phyloP scores from a whole-genome alignment of 2,329 filamentous ascomycete species.

The Neonectria ditissima region DNA sequence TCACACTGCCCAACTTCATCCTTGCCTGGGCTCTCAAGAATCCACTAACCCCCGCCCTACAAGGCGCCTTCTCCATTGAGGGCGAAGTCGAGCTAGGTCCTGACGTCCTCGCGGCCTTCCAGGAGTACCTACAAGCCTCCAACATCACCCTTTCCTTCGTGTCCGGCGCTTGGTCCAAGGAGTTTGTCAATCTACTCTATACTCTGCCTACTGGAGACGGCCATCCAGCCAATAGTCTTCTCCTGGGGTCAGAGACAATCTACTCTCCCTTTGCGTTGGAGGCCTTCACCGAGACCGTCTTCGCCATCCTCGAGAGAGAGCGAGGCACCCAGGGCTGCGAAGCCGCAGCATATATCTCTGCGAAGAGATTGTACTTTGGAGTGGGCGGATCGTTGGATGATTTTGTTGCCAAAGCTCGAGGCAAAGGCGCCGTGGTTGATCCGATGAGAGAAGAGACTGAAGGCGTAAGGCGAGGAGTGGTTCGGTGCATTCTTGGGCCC shows the following conservation, averaged over 20 bases:
- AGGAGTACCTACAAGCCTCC: conserved; percentile 59
- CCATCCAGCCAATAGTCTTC: conserved; percentile 54
- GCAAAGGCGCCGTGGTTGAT: conserved; percentile 61
- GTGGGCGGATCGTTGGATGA: conserved; percentile 86
- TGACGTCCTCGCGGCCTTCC: conserved; percentile 69
- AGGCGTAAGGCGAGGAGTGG: conserved; percentile 71
- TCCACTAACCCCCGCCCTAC: conserved; percentile 52
- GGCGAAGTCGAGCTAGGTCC: conserved; percentile 75
- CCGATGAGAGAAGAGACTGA: conserved; percentile 69
- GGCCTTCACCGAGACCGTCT: conserved; percentile 76
- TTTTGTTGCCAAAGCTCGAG: conserved; percentile 68
- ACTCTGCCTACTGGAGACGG: conserved; percentile 29
- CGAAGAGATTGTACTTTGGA: conserved; percentile 86
- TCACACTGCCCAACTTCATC: conserved; percentile 83
- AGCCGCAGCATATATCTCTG: conserved; percentile 75
- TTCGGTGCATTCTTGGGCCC: conserved; percentile 58
- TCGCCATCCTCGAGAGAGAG: conserved; percentile 66
- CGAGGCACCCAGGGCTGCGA: conserved; percentile 49
- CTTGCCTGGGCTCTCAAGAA: conserved; percentile 72
- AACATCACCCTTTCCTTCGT: conserved; percentile 73
- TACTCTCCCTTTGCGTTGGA: conserved; percentile 80
- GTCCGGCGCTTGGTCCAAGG: conserved; percentile 79
- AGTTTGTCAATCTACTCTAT: conserved; percentile 72
- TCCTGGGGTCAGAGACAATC: conserved; percentile 85
- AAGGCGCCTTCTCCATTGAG: conserved; percentile 61